These are phyloP conservation scores for Chaetomium olivaceum DNA, from an alignment of 2,329 filamentous ascomycete species.

Conservation along the genomic window DNA sequence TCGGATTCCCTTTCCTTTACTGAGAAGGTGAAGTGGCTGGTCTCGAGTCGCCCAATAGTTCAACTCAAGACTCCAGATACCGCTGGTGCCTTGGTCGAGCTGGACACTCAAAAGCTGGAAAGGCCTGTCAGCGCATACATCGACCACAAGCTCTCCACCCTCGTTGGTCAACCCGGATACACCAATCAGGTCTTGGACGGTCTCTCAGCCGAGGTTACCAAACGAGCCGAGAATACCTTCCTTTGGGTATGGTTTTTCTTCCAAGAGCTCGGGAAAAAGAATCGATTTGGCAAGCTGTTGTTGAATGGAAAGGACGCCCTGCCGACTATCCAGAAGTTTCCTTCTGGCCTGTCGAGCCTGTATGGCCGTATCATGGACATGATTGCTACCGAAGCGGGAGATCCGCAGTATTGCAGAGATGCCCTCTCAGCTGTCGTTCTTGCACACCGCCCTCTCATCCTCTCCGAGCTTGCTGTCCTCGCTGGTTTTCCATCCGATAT, in stretches of 20 bases:
- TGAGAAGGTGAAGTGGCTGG: conserved; percentile 26
- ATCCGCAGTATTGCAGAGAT: conserved; percentile 27
- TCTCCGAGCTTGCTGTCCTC: conserved; percentile 29
- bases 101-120: conserved; percentile 25
- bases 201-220: conserved; percentile 20
- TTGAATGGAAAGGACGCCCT: conserved; percentile 27
- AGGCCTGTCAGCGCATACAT: conserved; percentile 27
- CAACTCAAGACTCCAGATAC: conserved; percentile 13
- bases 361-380: conserved; percentile 35
- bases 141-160: conserved; percentile 24
- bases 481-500: conserved; percentile 24
- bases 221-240: conserved; percentile 41
- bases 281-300: conserved; percentile 11
- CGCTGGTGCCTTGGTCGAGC: conserved; percentile 21
- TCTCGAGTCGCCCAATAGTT: conserved; percentile 27
- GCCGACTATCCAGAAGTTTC: conserved; percentile 29
- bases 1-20: conserved; percentile 21
- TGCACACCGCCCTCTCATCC: conserved; percentile 30
- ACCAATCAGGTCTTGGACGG: conserved; percentile 16
- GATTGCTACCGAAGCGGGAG: conserved; percentile 13
- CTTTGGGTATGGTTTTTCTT: conserved; percentile 44
- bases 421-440: conserved; percentile 26
- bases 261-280: conserved; percentile 32
- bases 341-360: conserved; percentile 32
- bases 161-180: conserved; percentile 21